phyloP scores from a whole-genome alignment of 805 yeast genomes.

The Zygotorulaspora danielsina region DNA sequence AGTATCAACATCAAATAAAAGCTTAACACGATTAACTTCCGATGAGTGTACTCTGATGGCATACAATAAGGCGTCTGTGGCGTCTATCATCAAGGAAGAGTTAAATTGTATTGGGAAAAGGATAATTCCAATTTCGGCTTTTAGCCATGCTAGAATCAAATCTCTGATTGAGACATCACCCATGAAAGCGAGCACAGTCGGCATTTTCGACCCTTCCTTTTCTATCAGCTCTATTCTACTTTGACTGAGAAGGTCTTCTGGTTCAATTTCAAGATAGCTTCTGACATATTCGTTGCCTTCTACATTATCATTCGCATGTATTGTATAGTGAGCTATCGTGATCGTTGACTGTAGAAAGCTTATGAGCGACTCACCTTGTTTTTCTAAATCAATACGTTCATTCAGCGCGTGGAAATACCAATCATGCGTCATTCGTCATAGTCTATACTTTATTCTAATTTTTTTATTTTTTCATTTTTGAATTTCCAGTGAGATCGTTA shows the following conservation, averaged over 20 bases:
- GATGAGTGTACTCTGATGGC: slow-evolving; percentile 15
- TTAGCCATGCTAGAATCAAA: slow-evolving; percentile 29
- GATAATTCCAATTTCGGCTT: slow-evolving; percentile 25
- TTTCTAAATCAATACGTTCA: slow-evolving; percentile 4
- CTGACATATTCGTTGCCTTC: slow-evolving; percentile 1
- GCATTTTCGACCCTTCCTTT: slow-evolving; percentile 14
- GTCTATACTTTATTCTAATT: too few species aligned
- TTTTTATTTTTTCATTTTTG: too few species aligned
- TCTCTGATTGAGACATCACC: slow-evolving; percentile 11
- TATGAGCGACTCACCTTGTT: slow-evolving; percentile 1
- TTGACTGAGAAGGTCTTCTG: slow-evolving; percentile 7
- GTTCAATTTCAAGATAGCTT: neutral
- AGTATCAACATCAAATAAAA: slow-evolving; percentile 26
- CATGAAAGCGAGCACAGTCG: slow-evolving; percentile 16
- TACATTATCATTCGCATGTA: neutral
- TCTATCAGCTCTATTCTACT: slow-evolving; percentile 12
- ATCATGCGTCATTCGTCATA: slow-evolving; percentile 9
- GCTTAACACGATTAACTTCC: slow-evolving; percentile 28
- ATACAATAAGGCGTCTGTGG: slow-evolving; percentile 25
- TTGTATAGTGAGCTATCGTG: neutral
- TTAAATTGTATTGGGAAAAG: slow-evolving; percentile 27
- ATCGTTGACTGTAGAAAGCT: slow-evolving; percentile 4
- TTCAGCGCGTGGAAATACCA: slow-evolving; percentile 13
- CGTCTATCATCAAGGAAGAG: slow-evolving; percentile 22
- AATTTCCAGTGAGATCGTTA: too few species aligned